Evolutionary conservation across 768 basidiomycete genomes (phyloP), one percentile per base, ranked within the genome.

Genomic region (Atractiella rhizophila): DNA sequence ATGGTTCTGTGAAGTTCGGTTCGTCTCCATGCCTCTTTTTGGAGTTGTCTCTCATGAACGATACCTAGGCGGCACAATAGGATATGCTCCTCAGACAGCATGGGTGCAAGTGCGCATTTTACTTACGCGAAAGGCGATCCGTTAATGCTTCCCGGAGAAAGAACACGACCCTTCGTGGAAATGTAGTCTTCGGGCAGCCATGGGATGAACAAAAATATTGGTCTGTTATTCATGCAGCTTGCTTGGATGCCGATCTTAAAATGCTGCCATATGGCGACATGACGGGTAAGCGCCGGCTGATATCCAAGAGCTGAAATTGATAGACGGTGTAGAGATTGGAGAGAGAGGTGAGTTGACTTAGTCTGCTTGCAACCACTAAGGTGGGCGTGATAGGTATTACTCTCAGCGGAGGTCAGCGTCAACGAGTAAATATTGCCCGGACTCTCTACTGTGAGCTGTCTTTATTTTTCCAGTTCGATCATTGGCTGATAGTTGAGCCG

Each of bases 361-460:
- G 55, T 45, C 46, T 24, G 47, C 78, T 13, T 74, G 80, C 58
- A 74, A 68, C 66, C 44, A n/a, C n/a, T n/a, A 48, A 52, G 34
- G 80, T 82, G 3, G 78, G 79, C 11, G 76, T 80, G 59, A 75
- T 68, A 65, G 83, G 83, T 7, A 82, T 88, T 46, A 80, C 76
- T 12, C 66, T 85, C 5, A 78, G 76, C 23, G 83, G 82, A 1
- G 82, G 82, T 13, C 69, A 72, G 56, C 69, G 69, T 47, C 78
- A 86, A 52, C 70, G 78, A 23, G 57, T 86, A 45, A 82, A 78
- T 52, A 77, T 88, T 38, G 78, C 78, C 41, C 71, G 83, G 37
- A 71, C 78, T 0, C 73, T 85, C 41, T 91, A 91, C 60, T 78
- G 71, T 52, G 66, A 77, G 27, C 76, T 0, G 79, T 82, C 40